Evolutionary conservation across 2,329 filamentous ascomycete species (phyloP).

Genomic region (Mycocentrospora acerina): DNA sequence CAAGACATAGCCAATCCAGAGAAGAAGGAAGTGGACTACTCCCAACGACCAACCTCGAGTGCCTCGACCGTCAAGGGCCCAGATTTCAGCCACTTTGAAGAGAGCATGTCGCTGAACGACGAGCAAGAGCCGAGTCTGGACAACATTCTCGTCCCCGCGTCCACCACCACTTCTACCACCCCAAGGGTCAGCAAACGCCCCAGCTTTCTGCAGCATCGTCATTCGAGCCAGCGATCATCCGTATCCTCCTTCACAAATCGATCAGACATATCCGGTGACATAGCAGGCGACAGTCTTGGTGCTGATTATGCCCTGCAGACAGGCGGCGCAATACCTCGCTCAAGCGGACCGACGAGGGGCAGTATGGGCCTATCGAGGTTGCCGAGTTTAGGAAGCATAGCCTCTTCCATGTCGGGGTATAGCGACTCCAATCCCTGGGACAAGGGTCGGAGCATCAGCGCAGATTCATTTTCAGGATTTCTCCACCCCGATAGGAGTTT

Average conservation of each 20-base stretch:
- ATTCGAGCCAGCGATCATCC: slow-evolving; percentile 61
- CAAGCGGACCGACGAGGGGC: slow-evolving; percentile 41
- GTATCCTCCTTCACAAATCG: slow-evolving; percentile 57
- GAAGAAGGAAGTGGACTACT: slow-evolving; percentile 20
- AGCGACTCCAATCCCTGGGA: slow-evolving; percentile 49
- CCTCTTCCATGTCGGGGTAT: slow-evolving; percentile 66
- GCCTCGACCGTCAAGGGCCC: slow-evolving; percentile 43
- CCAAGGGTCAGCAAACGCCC: slow-evolving; percentile 49
- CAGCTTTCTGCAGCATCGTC: slow-evolving; percentile 57
- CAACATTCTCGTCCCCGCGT: slow-evolving; percentile 20
- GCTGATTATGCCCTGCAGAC: slow-evolving; percentile 82
- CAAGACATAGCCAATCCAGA: slow-evolving; percentile 12
- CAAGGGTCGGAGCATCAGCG: slow-evolving; percentile 45
- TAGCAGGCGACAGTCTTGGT: slow-evolving; percentile 70
- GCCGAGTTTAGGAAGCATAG: slow-evolving; percentile 87
- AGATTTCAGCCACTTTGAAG: slow-evolving; percentile 34
- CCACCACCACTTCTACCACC: slow-evolving; percentile 21
- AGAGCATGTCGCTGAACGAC: slow-evolving; percentile 29
- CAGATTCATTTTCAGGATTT: slow-evolving; percentile 35
- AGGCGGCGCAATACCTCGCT: slow-evolving; percentile 67
- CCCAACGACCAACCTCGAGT: slow-evolving; percentile 39
- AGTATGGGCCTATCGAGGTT: slow-evolving; percentile 68
- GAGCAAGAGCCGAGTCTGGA: slow-evolving; percentile 36
- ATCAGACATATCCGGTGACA: slow-evolving; percentile 59
- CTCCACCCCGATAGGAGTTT: slow-evolving; percentile 50